Percentiles rank a stretch among this genome's conserved stretches.
These are phyloP conservation scores for Medicago truncatula DNA, from an alignment of 306 rosid genomes.

Conservation along the genomic window DNA sequence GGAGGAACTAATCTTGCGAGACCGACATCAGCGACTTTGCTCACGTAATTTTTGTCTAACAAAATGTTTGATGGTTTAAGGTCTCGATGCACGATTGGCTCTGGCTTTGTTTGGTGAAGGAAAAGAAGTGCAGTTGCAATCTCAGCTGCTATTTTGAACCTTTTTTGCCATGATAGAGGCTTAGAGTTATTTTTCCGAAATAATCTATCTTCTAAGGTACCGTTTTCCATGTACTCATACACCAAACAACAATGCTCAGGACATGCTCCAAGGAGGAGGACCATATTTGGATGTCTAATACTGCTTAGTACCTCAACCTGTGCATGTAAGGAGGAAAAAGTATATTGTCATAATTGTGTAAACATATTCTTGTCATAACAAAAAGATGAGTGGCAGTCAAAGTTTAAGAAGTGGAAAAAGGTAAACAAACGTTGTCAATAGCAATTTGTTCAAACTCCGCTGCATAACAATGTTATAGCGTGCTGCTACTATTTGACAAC, in stretches of 20 bases:
- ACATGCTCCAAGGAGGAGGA: slow-evolving; percentile 96
- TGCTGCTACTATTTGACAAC: not conserved
- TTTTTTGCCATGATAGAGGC: slow-evolving; percentile 72
- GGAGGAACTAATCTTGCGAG: slow-evolving; percentile 85
- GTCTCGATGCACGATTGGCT: slow-evolving; percentile 94
- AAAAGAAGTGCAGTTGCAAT: slow-evolving; percentile 86
- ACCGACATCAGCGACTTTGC: slow-evolving; percentile 91
- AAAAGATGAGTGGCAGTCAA: not conserved
- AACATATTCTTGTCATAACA: not conserved
- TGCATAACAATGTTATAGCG: not conserved
- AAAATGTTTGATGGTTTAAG: slow-evolving; percentile 96
- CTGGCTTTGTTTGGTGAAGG: slow-evolving; percentile 96
- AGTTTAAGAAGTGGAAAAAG: slow-evolving; percentile 7
- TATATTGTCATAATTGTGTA: slow-evolving; percentile 16
- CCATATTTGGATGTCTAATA: slow-evolving; percentile 95
- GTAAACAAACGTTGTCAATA: not conserved
- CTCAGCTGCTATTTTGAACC: slow-evolving; percentile 88
- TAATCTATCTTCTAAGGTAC: slow-evolving; percentile 92
- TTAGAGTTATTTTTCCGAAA: slow-evolving; percentile 63
- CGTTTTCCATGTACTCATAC: slow-evolving; percentile 84
- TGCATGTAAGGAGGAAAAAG: slow-evolving; percentile 26
- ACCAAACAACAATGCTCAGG: slow-evolving; percentile 95
- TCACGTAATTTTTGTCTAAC: slow-evolving; percentile 75
- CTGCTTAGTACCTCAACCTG: slow-evolving; percentile 90
- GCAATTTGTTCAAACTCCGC: not conserved